A percentile compares a stretch with the other conserved stretches of the same genome.
Evolutionary conservation across 2,329 filamentous ascomycete species (phyloP).

Genomic region (Graphium sp.): DNA sequence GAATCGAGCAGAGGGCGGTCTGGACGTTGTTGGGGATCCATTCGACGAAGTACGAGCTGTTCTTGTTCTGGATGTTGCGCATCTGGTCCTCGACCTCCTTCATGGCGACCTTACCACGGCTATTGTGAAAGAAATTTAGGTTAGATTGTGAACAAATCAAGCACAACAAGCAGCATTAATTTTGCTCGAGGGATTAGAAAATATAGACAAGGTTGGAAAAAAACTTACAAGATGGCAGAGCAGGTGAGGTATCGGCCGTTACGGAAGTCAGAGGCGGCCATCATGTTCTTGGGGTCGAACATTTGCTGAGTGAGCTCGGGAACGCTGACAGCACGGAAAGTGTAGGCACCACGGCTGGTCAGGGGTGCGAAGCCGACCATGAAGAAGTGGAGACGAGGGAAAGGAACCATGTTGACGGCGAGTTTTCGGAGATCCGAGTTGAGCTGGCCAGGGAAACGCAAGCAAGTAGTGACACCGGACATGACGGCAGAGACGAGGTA

Average conservation of each 20-base stretch:
- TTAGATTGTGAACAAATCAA: constrained; percentile 2
- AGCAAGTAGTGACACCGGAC: constrained; percentile 96
- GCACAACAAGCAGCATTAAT: not conserved
- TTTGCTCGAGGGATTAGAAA: not conserved
- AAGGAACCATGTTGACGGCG: constrained; percentile 99
- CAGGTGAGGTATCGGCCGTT: constrained; percentile 99
- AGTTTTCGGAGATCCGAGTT: constrained; percentile 99
- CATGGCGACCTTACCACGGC: constrained; percentile 98
- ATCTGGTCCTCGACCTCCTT: constrained; percentile 99
- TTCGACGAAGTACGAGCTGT: constrained; percentile 98
- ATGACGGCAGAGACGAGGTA: constrained; percentile 99
- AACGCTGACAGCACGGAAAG: constrained; percentile 94
- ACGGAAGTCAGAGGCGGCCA: constrained; percentile 99
- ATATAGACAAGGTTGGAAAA: constrained; percentile 1
- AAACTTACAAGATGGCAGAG: constrained; percentile 84
- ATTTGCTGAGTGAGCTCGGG: constrained; percentile 99
- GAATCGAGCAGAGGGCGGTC: constrained; percentile 97
- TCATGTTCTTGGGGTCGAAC: constrained; percentile 99
- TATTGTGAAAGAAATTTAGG: constrained; percentile 12
- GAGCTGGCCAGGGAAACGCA: constrained; percentile 98
- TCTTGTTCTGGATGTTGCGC: constrained; percentile 99
- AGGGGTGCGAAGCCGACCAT: constrained; percentile 99
- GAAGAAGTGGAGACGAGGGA: constrained; percentile 99
- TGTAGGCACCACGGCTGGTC: constrained; percentile 70
- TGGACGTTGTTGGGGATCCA: constrained; percentile 99